Evolutionary conservation across 1,284 basidiomycete genomes (phyloP).

Genomic region (Apiotrichum sp.): DNA sequence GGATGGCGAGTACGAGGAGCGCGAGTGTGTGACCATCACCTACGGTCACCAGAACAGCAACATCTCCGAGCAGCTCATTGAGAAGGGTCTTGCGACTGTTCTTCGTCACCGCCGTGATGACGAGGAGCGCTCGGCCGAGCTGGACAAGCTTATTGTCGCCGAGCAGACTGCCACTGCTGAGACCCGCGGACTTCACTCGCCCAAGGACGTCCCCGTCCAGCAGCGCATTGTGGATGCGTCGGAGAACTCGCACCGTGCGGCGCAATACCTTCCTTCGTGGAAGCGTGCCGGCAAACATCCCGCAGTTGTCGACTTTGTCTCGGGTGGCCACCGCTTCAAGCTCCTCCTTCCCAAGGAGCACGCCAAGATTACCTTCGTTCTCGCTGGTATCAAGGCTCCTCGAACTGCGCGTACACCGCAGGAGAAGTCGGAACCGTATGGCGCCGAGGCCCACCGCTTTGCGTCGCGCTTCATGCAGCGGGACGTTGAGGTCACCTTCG

Average conservation of each 20-base stretch:
- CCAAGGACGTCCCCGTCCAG: constrained; percentile 64
- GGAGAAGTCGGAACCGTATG: constrained; percentile 87
- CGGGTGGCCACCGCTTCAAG: constrained; percentile 91
- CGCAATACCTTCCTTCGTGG: constrained; percentile 81
- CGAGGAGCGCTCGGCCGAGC: constrained; percentile 88
- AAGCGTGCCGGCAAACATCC: constrained; percentile 78
- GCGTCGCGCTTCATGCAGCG: constrained; percentile 82
- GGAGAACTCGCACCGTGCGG: constrained; percentile 71
- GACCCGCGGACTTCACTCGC: constrained; percentile 81
- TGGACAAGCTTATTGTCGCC: constrained; percentile 89
- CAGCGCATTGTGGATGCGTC: constrained; percentile 79
- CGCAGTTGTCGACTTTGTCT: constrained; percentile 88
- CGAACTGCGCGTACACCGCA: constrained; percentile 69
- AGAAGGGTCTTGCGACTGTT: constrained; percentile 83
- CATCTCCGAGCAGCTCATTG: constrained; percentile 83
- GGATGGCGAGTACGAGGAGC: constrained; percentile 88
- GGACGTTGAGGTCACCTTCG: constrained; percentile 88
- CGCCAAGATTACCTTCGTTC: constrained; percentile 79
- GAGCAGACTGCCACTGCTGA: constrained; percentile 79
- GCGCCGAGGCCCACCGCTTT: constrained; percentile 75
- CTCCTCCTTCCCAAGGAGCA: constrained; percentile 85
- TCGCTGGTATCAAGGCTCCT: constrained; percentile 78
- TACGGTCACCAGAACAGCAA: constrained; percentile 77
- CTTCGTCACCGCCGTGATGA: constrained; percentile 90
- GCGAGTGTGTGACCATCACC: constrained; percentile 81